These are phyloP conservation scores for Lithospermum erythrorhizon DNA, from an alignment of 257 asterid species.

Conservation along the genomic window DNA sequence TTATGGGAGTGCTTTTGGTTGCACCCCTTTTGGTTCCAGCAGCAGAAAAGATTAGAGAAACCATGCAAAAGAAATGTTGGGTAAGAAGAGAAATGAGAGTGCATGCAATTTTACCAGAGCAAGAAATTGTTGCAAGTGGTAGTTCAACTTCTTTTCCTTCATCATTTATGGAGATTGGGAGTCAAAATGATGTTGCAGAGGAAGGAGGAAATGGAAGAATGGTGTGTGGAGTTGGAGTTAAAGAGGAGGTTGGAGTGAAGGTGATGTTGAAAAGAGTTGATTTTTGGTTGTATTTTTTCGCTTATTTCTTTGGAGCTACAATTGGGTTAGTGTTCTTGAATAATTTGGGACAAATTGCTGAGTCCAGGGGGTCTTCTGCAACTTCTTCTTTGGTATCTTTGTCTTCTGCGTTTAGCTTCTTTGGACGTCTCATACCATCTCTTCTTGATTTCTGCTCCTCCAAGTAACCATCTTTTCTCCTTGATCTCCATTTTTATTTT, in stretches of 20 bases:
- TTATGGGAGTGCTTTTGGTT: constrained; percentile 24
- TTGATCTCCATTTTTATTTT: not conserved
- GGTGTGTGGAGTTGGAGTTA: constrained; percentile 10
- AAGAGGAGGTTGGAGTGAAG: constrained; percentile 38
- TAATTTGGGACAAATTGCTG: constrained; percentile 66
- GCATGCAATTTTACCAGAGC: constrained; percentile 11
- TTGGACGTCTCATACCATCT: constrained; percentile 69
- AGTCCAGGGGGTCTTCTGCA: constrained; percentile 43
- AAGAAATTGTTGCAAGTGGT: constrained; percentile 1
- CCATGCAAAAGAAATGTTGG: constrained; percentile 32
- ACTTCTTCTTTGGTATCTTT: constrained; percentile 50
- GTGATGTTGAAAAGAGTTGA: constrained; percentile 42
- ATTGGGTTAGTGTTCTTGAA: constrained; percentile 63
- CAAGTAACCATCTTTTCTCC: constrained; percentile 20
- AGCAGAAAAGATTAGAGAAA: constrained; percentile 35
- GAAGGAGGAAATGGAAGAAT: not conserved
- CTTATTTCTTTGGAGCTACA: constrained; percentile 60
- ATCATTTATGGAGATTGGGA: no score
- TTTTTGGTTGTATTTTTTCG: constrained; percentile 61
- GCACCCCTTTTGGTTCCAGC: constrained; percentile 37
- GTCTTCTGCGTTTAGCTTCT: constrained; percentile 60
- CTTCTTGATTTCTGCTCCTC: constrained; percentile 38
- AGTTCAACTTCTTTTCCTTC: no score
- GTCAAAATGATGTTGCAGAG: constrained; percentile 5
- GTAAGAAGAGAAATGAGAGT: constrained; percentile 25